A percentile compares a stretch with the other conserved stretches of the same genome.
phyloP scores from a whole-genome alignment of 176 grass and related monocot species.

The Raddia distichophylla region DNA sequence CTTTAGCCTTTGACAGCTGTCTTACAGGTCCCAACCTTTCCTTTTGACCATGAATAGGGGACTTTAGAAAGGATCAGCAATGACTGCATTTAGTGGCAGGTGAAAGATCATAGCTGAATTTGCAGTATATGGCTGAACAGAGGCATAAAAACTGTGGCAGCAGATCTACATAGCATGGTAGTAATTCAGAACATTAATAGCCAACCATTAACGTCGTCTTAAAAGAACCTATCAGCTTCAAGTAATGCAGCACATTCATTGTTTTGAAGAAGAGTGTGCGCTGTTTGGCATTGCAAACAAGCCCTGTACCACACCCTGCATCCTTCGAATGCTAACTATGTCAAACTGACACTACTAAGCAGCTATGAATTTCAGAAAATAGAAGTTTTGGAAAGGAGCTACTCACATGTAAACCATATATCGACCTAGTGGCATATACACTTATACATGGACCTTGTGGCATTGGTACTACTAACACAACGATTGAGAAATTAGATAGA shows the following conservation, averaged over 20 bases:
- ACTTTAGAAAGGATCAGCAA: conserved; percentile 25
- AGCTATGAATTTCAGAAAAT: background rate
- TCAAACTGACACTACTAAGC: background rate
- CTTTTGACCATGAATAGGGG: conserved; percentile 29
- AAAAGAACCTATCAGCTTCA: background rate
- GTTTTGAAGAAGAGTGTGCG: conserved; percentile 1
- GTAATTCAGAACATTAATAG: conserved; percentile 1
- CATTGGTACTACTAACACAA: background rate
- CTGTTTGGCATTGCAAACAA: conserved; percentile 16
- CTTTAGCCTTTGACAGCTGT: conserved; percentile 42
- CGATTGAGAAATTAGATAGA: background rate
- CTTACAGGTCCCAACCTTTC: conserved; percentile 12
- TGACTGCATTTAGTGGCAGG: conserved; percentile 30
- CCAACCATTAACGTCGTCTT: background rate
- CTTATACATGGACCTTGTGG: background rate
- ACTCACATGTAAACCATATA: background rate
- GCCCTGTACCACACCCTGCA: background rate
- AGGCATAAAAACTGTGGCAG: background rate
- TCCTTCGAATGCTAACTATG: background rate
- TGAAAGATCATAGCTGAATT: conserved; percentile 23
- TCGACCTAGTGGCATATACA: background rate
- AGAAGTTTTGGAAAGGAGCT: background rate
- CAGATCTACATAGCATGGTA: background rate
- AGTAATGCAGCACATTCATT: background rate
- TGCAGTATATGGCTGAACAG: background rate